A percentile compares a stretch with the other conserved stretches of the same genome.
These are phyloP conservation scores for Lipomyces chichibuensis DNA, from an alignment of 805 yeast species.

Conservation along the genomic window DNA sequence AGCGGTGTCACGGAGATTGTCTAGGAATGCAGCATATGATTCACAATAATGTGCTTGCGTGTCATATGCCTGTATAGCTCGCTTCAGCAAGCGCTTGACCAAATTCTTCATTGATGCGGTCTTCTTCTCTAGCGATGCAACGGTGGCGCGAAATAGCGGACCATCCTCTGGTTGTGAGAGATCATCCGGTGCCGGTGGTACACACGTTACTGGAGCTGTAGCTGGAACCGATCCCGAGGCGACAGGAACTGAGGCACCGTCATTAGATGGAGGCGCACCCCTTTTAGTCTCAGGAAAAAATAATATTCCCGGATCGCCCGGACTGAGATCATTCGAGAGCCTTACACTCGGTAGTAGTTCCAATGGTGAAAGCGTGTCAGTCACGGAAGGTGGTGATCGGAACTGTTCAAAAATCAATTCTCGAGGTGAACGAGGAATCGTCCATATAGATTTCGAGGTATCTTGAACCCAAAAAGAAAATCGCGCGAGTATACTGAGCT, in stretches of 20 bases:
- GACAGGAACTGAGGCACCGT: not conserved
- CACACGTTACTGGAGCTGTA: slow-evolving; percentile 3
- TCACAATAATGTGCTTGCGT: slow-evolving; percentile 37
- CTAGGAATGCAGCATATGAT: slow-evolving; percentile 37
- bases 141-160: slow-evolving; percentile 50
- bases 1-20: slow-evolving; percentile 43
- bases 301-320: slow-evolving; percentile 1
- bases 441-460: slow-evolving; percentile 21
- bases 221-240: not conserved
- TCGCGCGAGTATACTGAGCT: slow-evolving; percentile 41
- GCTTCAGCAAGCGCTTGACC: slow-evolving; percentile 46
- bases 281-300: slow-evolving; percentile 3
- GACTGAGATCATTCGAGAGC: not conserved
- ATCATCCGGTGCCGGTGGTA: slow-evolving; percentile 22
- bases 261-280: not conserved
- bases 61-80: slow-evolving; percentile 44
- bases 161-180: slow-evolving; percentile 50
- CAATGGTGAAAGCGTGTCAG: not conserved
- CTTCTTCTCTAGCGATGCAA: slow-evolving; percentile 46
- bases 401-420: not conserved
- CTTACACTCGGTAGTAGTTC: not conserved
- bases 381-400: slow-evolving; percentile 1
- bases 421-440: slow-evolving; percentile 21
- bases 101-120: slow-evolving; percentile 43
- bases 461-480: slow-evolving; percentile 45